Evolutionary conservation across 495 filamentous ascomycete genomes (phyloP).

Genomic region (Podospora fimiseda): DNA sequence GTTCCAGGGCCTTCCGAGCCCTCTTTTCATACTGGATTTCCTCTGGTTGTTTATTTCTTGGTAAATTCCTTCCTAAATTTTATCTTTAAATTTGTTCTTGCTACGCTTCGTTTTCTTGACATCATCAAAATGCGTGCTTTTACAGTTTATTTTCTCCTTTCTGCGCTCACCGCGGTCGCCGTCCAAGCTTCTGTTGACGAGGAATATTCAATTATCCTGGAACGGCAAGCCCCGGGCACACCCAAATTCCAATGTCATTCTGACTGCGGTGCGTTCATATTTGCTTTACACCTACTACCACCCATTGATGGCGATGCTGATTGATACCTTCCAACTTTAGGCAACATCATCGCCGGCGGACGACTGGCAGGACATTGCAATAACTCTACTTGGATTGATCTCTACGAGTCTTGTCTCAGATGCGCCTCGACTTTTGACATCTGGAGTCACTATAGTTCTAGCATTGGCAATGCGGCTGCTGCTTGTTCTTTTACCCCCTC

Average conservation of each 20-base stretch:
- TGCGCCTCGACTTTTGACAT: not conserved
- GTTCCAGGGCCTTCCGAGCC: too few species aligned
- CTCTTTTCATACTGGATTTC: too few species aligned
- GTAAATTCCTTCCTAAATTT: too few species aligned
- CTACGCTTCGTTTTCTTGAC: too few species aligned
- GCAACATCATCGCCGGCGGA: not conserved
- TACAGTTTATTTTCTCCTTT: conserved; percentile 8
- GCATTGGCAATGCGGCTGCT: not conserved
- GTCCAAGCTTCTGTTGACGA: conserved; percentile 3
- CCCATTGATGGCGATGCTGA: not conserved
- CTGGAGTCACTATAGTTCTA: not conserved
- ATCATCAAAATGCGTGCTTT: not conserved
- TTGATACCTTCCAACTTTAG: not conserved
- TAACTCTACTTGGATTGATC: not conserved
- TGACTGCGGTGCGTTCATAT: conserved; percentile 22
- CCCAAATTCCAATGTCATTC: conserved; percentile 21
- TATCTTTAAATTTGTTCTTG: too few species aligned
- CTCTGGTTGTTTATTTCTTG: too few species aligned
- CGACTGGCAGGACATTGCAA: not conserved
- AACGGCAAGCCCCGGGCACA: conserved; percentile 17
- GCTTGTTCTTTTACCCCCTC: not conserved
- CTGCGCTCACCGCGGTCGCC: conserved; percentile 6
- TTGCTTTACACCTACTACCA: not conserved
- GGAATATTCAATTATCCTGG: conserved; percentile 10
- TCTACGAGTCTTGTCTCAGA: not conserved